Conservation (phyloP, 805 yeast genomes). For the Lachancea meyersii region DNA sequence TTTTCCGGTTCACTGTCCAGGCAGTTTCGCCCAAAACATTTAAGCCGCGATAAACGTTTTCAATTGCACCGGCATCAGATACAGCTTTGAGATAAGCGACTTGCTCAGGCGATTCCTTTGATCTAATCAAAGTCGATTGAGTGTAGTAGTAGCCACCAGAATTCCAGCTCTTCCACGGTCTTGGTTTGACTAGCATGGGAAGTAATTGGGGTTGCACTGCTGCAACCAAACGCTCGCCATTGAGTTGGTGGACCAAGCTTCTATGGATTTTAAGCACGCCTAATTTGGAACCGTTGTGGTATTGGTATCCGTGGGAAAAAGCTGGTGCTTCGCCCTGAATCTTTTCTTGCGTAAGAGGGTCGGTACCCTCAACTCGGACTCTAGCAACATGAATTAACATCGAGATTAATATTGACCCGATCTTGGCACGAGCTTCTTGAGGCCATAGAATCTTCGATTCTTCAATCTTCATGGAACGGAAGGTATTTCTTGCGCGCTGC, state of each 20-base stretch:
- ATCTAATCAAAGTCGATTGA: constrained; percentile 59
- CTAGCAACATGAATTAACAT: constrained; percentile 75
- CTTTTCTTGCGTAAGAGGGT: constrained; percentile 65
- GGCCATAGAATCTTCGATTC: constrained; percentile 48
- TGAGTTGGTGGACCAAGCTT: constrained; percentile 56
- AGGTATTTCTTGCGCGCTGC: constrained; percentile 33
- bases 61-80: constrained; percentile 57
- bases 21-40: constrained; percentile 82
- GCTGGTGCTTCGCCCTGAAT: constrained; percentile 84
- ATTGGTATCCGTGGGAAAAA: constrained; percentile 81
- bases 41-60: constrained; percentile 67
- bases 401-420: constrained; percentile 77
- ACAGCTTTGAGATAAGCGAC: constrained; percentile 84
- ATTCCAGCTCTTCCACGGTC: constrained; percentile 76
- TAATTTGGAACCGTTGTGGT: constrained; percentile 65
- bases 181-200: constrained; percentile 91
- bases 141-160: constrained; percentile 80
- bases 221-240: constrained; percentile 57
- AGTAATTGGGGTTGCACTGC: constrained; percentile 77
- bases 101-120: constrained; percentile 84
- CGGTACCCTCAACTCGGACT: constrained; percentile 70
- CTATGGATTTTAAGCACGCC: constrained; percentile 79
- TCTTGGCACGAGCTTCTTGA: constrained; percentile 50
- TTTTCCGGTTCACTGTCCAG: constrained; percentile 80
- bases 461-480: constrained; percentile 35